These are phyloP conservation scores for Pezicula carpinea DNA, from an alignment of 2,329 filamentous ascomycete species.

Conservation along the genomic window DNA sequence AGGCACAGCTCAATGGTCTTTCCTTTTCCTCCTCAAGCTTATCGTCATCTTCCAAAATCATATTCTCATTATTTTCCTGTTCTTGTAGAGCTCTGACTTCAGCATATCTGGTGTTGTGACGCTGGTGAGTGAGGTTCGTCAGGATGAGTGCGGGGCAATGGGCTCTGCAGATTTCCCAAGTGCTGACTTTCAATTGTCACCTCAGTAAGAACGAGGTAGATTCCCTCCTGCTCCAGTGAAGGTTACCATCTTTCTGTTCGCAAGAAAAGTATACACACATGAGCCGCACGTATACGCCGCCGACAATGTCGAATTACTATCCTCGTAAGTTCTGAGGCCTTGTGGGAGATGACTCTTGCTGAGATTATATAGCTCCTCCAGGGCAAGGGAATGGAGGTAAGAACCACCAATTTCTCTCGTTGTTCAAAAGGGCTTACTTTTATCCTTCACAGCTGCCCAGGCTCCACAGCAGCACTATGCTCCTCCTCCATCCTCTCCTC, in stretches of 20 bases:
- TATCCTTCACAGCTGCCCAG: slow-evolving; percentile 1
- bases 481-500: slow-evolving; percentile 25
- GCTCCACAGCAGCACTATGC: slow-evolving; percentile 23
- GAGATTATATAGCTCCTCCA: slow-evolving; percentile 24
- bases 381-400: slow-evolving; percentile 21
- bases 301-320: slow-evolving; percentile 27
- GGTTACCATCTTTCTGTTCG: neutral
- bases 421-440: neutral
- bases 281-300: neutral
- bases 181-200: neutral
- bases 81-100: neutral
- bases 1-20: neutral
- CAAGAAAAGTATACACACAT: neutral
- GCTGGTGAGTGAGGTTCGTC: neutral
- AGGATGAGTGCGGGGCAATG: neutral
- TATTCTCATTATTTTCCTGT: neutral
- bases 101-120: too few species aligned
- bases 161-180: slow-evolving; percentile 2
- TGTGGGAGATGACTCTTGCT: slow-evolving; percentile 9
- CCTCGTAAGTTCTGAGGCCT: slow-evolving; percentile 26
- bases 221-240: neutral
- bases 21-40: neutral
- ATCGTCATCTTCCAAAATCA: neutral
- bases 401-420: neutral
- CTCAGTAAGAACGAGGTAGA: neutral